Percentiles rank a stretch among this genome's conserved stretches.
phyloP scores from a whole-genome alignment of 805 yeast genomes.

The Starmerella floricola region DNA sequence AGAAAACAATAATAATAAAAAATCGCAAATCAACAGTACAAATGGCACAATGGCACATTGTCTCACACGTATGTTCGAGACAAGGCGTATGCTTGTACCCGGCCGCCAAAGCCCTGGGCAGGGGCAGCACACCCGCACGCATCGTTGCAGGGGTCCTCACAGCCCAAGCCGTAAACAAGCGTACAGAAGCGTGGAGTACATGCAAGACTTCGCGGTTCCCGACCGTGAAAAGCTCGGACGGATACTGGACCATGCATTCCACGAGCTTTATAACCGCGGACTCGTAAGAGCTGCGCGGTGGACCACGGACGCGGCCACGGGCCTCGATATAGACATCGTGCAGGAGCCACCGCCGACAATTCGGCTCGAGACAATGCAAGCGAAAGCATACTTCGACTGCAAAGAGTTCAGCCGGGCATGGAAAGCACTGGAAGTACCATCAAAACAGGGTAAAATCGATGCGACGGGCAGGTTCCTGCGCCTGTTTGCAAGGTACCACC shows the following conservation, averaged over 20 bases:
- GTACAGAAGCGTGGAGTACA: too few relatives aligned
- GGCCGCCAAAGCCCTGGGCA: too few relatives aligned
- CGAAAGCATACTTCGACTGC: slow-evolving; percentile 62
- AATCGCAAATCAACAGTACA: too few relatives aligned
- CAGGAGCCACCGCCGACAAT: slow-evolving; percentile 11
- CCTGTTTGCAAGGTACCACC: slow-evolving; percentile 54
- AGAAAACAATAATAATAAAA: too few relatives aligned
- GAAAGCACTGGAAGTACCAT: slow-evolving; percentile 35
- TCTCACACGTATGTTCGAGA: too few relatives aligned
- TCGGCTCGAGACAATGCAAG: slow-evolving; percentile 45
- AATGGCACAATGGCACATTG: too few relatives aligned
- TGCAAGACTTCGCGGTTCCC: neutral
- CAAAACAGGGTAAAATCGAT: slow-evolving; percentile 35
- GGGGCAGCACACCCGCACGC: too few relatives aligned
- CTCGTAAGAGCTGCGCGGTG: slow-evolving; percentile 61
- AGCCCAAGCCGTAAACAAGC: too few relatives aligned
- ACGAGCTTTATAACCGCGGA: slow-evolving; percentile 42
- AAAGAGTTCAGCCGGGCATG: slow-evolving; percentile 78
- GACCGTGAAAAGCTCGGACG: slow-evolving; percentile 1
- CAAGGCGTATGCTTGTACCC: too few relatives aligned
- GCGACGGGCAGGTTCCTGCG: slow-evolving; percentile 39
- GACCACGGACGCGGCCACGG: slow-evolving; percentile 64
- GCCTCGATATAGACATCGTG: slow-evolving; percentile 32
- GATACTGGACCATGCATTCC: slow-evolving; percentile 28
- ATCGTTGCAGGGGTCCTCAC: too few relatives aligned